Evolutionary conservation across 148 eudicot genomes (phyloP).

Genomic region (Rhododendron simsii): DNA sequence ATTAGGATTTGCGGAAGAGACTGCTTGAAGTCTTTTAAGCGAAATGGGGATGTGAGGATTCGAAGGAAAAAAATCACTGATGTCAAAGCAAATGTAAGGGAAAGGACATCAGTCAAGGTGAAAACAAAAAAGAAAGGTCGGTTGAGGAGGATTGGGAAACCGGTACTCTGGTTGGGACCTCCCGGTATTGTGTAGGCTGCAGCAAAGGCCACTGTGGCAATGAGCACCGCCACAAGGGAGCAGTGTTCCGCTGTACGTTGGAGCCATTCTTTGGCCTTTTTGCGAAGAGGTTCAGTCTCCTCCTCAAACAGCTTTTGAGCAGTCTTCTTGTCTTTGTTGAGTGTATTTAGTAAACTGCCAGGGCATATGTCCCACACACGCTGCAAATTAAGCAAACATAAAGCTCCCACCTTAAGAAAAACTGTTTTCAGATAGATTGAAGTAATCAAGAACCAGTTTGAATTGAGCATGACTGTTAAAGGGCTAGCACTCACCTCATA

Average conservation of each 20-base stretch:
- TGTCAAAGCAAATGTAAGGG: background rate
- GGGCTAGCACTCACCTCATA: background rate
- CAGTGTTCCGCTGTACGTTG: conserved; percentile 3
- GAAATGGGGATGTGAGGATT: conserved; percentile 8
- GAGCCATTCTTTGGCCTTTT: background rate
- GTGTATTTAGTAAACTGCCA: background rate
- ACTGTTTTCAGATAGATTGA: background rate
- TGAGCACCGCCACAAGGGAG: conserved; percentile 8
- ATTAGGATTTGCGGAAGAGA: conserved; percentile 5
- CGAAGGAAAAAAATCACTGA: background rate
- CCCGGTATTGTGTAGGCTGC: conserved; percentile 14
- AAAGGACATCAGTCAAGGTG: conserved; percentile 13
- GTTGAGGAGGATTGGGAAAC: conserved; percentile 10
- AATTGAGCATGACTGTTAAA: background rate
- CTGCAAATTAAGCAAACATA: background rate
- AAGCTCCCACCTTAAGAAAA: background rate
- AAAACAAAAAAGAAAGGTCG: conserved; percentile 1
- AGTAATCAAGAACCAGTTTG: background rate
- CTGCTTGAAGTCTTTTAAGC: background rate
- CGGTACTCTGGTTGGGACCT: conserved; percentile 1
- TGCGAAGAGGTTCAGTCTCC: background rate
- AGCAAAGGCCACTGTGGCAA: conserved; percentile 13
- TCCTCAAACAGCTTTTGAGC: background rate
- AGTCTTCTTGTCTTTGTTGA: background rate
- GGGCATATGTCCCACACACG: background rate